phyloP scores from a whole-genome alignment of 2,329 filamentous ascomycete species.

The Cytospora piceicola region DNA sequence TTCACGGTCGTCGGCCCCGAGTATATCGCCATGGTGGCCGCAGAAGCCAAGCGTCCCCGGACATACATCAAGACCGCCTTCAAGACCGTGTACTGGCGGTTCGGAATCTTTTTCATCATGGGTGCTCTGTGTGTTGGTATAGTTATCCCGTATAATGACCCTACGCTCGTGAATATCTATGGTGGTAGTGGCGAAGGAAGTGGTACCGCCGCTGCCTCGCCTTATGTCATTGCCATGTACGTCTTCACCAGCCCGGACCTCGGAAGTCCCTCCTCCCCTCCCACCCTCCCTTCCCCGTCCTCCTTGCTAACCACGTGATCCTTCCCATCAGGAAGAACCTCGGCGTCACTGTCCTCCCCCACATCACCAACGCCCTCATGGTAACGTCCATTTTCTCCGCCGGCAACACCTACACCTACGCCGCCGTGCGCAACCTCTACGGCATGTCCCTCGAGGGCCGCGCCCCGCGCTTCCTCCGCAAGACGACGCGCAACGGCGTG shows the following conservation, averaged over 20 bases:
- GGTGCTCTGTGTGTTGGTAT: constrained; percentile 70
- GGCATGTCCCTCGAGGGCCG: constrained; percentile 30
- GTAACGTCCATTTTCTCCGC: constrained; percentile 31
- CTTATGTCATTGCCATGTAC: constrained; percentile 65
- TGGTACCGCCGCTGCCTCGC: constrained; percentile 59
- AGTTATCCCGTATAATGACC: constrained; percentile 67
- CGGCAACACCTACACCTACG: constrained; percentile 31
- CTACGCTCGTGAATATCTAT: constrained; percentile 55
- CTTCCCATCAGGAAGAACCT: constrained; percentile 44
- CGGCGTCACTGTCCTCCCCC: constrained; percentile 55
- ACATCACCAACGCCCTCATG: constrained; percentile 60
- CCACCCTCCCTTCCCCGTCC: neutral
- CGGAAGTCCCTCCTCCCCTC: neutral
- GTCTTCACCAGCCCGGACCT: neutral
- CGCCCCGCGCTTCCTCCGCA: constrained; percentile 50
- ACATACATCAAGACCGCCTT: constrained; percentile 68
- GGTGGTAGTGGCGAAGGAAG: constrained; percentile 41
- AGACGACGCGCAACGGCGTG: constrained; percentile 64
- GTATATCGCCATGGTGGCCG: constrained; percentile 71
- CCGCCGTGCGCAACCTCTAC: constrained; percentile 30
- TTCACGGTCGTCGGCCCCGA: constrained; percentile 70
- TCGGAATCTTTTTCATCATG: constrained; percentile 72
- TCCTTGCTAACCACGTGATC: constrained; percentile 13
- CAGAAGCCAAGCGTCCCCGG: constrained; percentile 68
- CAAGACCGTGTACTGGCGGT: constrained; percentile 74